These are phyloP conservation scores for Carex arenaria DNA, from an alignment of 202 grass and related monocot genomes.

Conservation along the genomic window DNA sequence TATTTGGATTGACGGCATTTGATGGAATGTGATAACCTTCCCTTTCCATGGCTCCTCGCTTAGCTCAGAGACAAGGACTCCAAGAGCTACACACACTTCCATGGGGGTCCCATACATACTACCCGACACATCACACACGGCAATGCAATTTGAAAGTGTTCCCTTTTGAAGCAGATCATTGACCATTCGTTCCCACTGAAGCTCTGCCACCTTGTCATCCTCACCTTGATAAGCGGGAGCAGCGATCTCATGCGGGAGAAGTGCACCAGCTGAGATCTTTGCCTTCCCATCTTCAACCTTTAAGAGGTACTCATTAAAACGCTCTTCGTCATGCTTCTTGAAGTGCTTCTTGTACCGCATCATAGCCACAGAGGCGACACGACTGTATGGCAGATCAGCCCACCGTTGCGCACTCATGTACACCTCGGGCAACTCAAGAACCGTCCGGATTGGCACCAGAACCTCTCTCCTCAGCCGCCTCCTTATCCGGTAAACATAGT, in stretches of 20 bases:
- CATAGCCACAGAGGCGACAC: conserved; percentile 78
- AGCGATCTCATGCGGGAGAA: conserved; percentile 62
- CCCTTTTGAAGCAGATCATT: conserved; percentile 45
- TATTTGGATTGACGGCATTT: conserved; percentile 28
- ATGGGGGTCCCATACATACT: conserved; percentile 58
- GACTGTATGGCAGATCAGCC: conserved; percentile 37
- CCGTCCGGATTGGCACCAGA: conserved; percentile 41
- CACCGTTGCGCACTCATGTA: conserved; percentile 42
- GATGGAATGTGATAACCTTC: conserved; percentile 62
- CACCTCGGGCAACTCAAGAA: conserved; percentile 51
- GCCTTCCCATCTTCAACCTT: conserved; percentile 53
- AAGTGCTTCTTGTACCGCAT: conserved; percentile 62
- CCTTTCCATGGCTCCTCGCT: conserved; percentile 77
- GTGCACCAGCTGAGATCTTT: conserved; percentile 54
- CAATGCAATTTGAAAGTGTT: conserved; percentile 49
- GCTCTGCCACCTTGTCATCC: conserved; percentile 38
- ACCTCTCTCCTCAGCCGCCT: conserved; percentile 20
- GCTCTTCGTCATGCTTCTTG: conserved; percentile 39
- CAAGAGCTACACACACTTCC: conserved; percentile 68
- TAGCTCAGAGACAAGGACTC: conserved; percentile 72
- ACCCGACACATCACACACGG: conserved; percentile 74
- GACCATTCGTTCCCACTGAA: conserved; percentile 73
- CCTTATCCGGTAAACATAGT: conserved; percentile 21
- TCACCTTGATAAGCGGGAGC: not conserved
- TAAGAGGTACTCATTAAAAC: conserved; percentile 59